phyloP scores from a whole-genome alignment of 768 basidiomycete genomes.

The Mycena polygramma region DNA sequence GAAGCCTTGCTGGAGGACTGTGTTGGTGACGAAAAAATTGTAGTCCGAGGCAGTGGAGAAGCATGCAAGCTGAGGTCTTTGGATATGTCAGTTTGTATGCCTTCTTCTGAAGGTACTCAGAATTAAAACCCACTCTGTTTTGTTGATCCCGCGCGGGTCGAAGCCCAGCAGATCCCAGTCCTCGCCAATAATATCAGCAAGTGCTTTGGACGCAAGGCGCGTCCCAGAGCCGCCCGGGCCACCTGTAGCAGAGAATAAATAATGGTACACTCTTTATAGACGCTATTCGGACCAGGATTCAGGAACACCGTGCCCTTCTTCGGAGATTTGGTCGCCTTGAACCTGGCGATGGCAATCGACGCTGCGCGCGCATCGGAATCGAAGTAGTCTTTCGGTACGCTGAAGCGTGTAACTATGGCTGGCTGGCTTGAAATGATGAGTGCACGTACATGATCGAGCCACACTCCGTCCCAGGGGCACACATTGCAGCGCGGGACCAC shows the following conservation, averaged over 20 bases:
- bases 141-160: conserved; percentile 44
- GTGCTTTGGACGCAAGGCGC: conserved; percentile 1
- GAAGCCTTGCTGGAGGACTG: conserved; percentile 40
- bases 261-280: not conserved
- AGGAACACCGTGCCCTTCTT: conserved; percentile 42
- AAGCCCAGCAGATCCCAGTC: conserved; percentile 47
- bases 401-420: not conserved
- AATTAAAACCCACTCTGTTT: conserved; percentile 29
- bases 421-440: no score
- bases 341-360: no score
- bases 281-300: conserved; percentile 37
- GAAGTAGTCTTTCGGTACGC: no score
- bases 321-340: no score
- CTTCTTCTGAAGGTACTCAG: not conserved
- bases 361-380: no score
- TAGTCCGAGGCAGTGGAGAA: conserved; percentile 20
- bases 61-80: conserved; percentile 39
- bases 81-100: not conserved
- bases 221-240: conserved; percentile 45
- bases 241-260: conserved; percentile 29
- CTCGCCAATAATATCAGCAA: conserved; percentile 40
- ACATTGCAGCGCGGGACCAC: conserved; percentile 14
- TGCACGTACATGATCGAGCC: conserved; percentile 13
- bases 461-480: conserved; percentile 13
- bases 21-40: conserved; percentile 38